These are phyloP conservation scores for Fusarium haematococcum DNA, from an alignment of 2,329 filamentous ascomycete species.

Conservation along the genomic window DNA sequence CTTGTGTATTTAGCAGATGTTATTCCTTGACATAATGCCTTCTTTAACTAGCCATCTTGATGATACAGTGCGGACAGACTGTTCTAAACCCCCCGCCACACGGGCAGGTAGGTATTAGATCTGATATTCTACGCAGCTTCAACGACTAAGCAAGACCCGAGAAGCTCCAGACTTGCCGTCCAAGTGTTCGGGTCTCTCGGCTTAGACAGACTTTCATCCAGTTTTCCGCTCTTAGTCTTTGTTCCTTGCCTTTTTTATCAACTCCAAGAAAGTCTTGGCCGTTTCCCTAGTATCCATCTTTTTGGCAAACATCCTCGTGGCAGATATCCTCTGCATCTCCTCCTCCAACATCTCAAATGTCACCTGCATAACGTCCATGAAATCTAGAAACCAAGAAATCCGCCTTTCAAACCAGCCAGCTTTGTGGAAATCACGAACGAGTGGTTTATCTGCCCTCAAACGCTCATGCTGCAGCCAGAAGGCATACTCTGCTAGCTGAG, in stretches of 20 bases:
- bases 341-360: background rate
- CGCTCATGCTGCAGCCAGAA: background rate
- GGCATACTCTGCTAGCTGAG: background rate
- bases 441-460: background rate
- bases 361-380: background rate
- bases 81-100: too few relatives aligned
- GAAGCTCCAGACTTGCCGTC: too few relatives aligned
- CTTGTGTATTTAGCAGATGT: too few relatives aligned
- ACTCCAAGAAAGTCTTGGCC: background rate
- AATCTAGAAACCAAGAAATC: background rate
- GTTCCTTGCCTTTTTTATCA: background rate
- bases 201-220: background rate
- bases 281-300: rapidly evolving
- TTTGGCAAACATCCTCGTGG: background rate
- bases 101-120: too few relatives aligned
- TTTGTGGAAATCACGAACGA: background rate
- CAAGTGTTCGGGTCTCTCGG: background rate
- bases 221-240: background rate
- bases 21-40: too few relatives aligned
- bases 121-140: too few relatives aligned
- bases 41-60: too few relatives aligned
- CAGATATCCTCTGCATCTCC: rapidly evolving
- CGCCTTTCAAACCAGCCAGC: background rate
- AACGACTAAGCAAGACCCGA: too few relatives aligned
- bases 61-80: too few relatives aligned